These are phyloP conservation scores for Castanopsis chinensis DNA, from an alignment of 306 rosid species.

Conservation along the genomic window DNA sequence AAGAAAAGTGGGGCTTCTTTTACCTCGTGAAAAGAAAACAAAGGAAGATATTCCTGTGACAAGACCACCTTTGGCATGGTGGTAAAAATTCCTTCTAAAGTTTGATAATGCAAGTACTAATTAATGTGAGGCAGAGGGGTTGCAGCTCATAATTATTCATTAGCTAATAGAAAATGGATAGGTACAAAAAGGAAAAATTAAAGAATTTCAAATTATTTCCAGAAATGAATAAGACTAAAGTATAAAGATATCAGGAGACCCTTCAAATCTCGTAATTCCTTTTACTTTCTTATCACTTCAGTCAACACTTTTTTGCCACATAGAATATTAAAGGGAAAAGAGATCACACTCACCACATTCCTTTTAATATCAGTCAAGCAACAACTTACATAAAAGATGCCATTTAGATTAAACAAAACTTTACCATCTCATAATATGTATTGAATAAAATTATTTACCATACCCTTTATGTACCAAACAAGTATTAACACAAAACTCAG, in stretches of 20 bases:
- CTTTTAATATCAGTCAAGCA: slow-evolving; percentile 11
- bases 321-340: neutral
- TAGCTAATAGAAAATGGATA: neutral
- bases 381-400: neutral
- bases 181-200: neutral
- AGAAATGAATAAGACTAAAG: slow-evolving; percentile 13
- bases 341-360: neutral
- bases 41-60: neutral
- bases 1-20: too few relatives aligned
- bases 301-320: neutral
- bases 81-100: neutral
- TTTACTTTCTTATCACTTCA: neutral
- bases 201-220: neutral
- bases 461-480: slow-evolving; percentile 1
- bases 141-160: neutral
- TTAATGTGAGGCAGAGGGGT: neutral
- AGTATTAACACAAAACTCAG: slow-evolving; percentile 17
- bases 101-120: neutral
- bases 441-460: neutral
- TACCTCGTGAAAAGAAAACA: neutral
- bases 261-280: neutral
- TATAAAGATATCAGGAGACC: slow-evolving; percentile 4
- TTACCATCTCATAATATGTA: slow-evolving; percentile 17
- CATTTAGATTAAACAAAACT: slow-evolving; percentile 20
- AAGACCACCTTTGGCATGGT: neutral